Conservation (phyloP, 2,329 filamentous ascomycete species). For the Ophiostoma fasciatum region DNA sequence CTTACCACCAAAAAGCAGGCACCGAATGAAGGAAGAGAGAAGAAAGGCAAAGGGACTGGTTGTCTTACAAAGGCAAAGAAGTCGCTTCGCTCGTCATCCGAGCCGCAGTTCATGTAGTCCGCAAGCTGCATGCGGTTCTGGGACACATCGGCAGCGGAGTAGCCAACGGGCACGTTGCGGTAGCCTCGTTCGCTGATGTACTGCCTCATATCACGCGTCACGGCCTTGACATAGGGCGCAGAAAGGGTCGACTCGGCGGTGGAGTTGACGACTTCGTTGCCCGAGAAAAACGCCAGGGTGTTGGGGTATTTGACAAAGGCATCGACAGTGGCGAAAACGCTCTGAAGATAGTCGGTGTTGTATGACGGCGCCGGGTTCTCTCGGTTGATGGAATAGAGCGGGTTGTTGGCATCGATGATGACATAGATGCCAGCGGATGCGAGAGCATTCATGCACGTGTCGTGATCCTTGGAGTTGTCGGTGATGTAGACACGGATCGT, state of each 20-base stretch:
- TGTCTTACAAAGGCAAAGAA: conserved; percentile 64
- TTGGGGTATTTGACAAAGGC: conserved; percentile 72
- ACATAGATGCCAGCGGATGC: conserved; percentile 82
- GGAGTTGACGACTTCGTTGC: conserved; percentile 68
- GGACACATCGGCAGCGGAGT: conserved; percentile 66
- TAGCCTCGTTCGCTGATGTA: conserved; percentile 49
- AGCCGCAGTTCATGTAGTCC: conserved; percentile 85
- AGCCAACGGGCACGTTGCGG: conserved; percentile 58
- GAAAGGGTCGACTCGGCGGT: conserved; percentile 44
- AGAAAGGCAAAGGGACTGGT: no score
- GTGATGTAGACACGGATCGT: conserved; percentile 85
- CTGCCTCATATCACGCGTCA: conserved; percentile 61
- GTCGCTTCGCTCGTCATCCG: conserved; percentile 69
- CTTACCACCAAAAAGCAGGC: neutral
- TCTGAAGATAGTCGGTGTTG: conserved; percentile 72
- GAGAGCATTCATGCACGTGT: conserved; percentile 70
- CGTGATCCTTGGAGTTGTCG: conserved; percentile 71
- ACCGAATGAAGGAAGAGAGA: neutral
- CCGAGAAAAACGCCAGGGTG: conserved; percentile 74
- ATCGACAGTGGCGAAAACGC: conserved; percentile 78
- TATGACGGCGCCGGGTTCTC: conserved; percentile 59
- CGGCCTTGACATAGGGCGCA: conserved; percentile 64
- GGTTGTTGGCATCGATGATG: conserved; percentile 82
- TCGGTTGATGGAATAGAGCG: conserved; percentile 77
- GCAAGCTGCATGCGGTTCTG: conserved; percentile 79